Evolutionary conservation across 2,329 filamentous ascomycete genomes (phyloP), one percentile per base, ranked within the genome.

Genomic region (Fusarium hainanense): DNA sequence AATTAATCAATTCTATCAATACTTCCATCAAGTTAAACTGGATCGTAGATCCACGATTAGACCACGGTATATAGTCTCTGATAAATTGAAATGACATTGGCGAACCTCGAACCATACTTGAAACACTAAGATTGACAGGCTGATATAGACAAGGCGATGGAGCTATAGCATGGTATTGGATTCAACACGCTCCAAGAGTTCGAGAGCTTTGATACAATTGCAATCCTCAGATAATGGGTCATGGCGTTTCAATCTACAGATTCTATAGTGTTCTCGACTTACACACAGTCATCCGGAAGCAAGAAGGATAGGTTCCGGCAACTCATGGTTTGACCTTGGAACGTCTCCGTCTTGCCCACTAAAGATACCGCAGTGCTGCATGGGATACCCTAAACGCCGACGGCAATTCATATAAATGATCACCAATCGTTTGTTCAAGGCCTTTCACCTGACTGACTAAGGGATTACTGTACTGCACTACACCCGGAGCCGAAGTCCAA

Each of bases 121-220:
- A 63, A 63, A 63, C 60, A 62, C 18, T 51, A 51, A 41, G 49
- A 28, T 41, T 63, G 48, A 55, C 47, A 63, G 58, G 20, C 42
- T 42, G 42, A 40, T 63, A 63, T 63, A 44, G 58, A 14, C 60
- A 34, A 46, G 37, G 46, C 58, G 28, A 44, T 32, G 12, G 18
- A n/a, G 34, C 10, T 57, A 57, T 57, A 50, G 27, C 23, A 43
- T 43, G 16, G 21, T 5, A 16, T 27, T 28, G 21, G 8, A 20
- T 40, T 42, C 3, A 20, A 18, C 34, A 51, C 23, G 23, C 34
- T 41, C 32, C 23, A 51, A 16, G 32, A 20, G 34, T 51, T 42
- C 16, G 20, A 27, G 34, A 51, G 49, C 23, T 41, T 41, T 41
- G 49, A 40, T 41, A 25, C 23, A 27, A 27, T 20, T 41, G 32